Percentiles rank a stretch among this genome's conserved stretches.
Evolutionary conservation across 179 eudicot species (phyloP).

Genomic region (Beta lomatogona): DNA sequence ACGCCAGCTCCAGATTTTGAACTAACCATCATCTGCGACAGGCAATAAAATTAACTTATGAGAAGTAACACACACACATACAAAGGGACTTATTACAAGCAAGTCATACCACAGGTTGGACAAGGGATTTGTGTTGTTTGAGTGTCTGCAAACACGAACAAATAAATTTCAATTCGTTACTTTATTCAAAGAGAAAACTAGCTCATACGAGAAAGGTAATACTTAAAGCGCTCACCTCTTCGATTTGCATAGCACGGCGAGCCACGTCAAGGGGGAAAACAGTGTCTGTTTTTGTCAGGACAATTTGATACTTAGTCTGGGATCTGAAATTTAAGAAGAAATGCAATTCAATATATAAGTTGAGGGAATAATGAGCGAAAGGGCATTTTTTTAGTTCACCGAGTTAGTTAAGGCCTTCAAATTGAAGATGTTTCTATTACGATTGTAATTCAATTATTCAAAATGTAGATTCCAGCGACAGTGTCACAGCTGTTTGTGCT

Average conservation of each 20-base stretch:
- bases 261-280: constrained; percentile 92
- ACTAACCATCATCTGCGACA: constrained; percentile 85
- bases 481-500: no score
- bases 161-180: constrained; percentile 11
- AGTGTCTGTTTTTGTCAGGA: constrained; percentile 85
- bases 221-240: constrained; percentile 54
- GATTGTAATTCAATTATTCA: background rate
- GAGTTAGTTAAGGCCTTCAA: background rate
- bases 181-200: constrained; percentile 1
- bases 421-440: no score
- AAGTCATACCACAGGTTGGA: constrained; percentile 81
- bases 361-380: background rate
- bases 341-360: background rate
- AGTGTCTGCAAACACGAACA: constrained; percentile 59
- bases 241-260: constrained; percentile 95
- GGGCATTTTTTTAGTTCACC: background rate
- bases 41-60: background rate
- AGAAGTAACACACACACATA: background rate
- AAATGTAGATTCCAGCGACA: background rate
- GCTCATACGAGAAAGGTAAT: background rate
- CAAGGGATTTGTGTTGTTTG: constrained; percentile 67
- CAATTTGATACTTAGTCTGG: constrained; percentile 84
- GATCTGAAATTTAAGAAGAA: constrained; percentile 48
- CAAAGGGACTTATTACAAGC: background rate
- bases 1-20: constrained; percentile 91